Base-by-base conservation (phyloP, 192 early-diverging fungal genomes). In the Podila epigama region DNA sequence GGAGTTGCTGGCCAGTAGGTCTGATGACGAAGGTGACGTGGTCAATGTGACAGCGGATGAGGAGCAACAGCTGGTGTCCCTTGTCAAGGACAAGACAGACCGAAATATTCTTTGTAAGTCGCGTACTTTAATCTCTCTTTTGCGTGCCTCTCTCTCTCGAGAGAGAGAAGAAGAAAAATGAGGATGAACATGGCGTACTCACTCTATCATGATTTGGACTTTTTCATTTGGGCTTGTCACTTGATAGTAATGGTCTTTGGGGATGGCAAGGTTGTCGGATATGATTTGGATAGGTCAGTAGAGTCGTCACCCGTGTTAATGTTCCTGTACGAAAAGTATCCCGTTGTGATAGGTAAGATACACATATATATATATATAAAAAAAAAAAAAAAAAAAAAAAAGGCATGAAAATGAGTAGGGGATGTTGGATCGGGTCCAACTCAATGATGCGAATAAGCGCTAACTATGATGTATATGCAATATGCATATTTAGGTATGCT, bases 311-410 rank as follows among this genome's bases (percentile, higher is more conserved):
- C 70, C 9, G 27, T 37, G 4, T 12, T 61, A 0, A 0, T 25
- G 31, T 75, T 75, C 52, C 16, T 75, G 7, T 18, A 12, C 1
- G 70, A 75, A 12, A 75, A 61, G 39, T 66, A 56, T 40, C 63
- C 31, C 5, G 70, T 66, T 42, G 70, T 75, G 20, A 75, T 75
- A 16, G 70, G 70, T 66, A 66, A 29, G 61, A 16, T n/a, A n/a
- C n/a, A n/a, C n/a, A n/a, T n/a, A n/a, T n/a, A n/a, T n/a, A n/a
- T n/a, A n/a, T n/a, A n/a, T n/a, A n/a, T n/a, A n/a, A n/a, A n/a
- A n/a, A n/a, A n/a, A n/a, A n/a, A n/a, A n/a, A n/a, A n/a, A n/a
- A n/a, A n/a, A n/a, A n/a, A n/a, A n/a, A n/a, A n/a, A n/a, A n/a
- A n/a, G n/a, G n/a, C 20, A 16, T 29, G 20, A 20, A 40, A 36